These are phyloP conservation scores for Cucumis variabilis DNA, from an alignment of 331 rosid genomes.

Conservation along the genomic window DNA sequence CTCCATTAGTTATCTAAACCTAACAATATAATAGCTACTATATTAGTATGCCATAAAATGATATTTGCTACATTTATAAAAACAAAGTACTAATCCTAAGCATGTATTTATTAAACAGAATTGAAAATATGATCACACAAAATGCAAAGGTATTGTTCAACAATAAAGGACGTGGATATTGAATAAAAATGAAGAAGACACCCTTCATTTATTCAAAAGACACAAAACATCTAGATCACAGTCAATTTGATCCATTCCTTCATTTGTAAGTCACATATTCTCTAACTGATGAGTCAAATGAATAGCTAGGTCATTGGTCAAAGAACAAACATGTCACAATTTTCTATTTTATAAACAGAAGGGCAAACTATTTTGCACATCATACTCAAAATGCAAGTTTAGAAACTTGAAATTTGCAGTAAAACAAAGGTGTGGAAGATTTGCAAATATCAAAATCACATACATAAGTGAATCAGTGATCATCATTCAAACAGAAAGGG, in stretches of 20 bases:
- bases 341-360: background rate
- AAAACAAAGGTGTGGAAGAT: constrained; percentile 7
- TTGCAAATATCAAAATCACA: background rate
- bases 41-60: constrained; percentile 29
- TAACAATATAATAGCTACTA: constrained; percentile 44
- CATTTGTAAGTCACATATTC: background rate
- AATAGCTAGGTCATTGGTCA: background rate
- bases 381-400: background rate
- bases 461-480: background rate
- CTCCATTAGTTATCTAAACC: constrained; percentile 76
- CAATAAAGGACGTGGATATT: background rate
- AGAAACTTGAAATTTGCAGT: background rate
- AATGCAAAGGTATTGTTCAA: constrained; percentile 12
- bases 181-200: background rate
- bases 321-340: background rate
- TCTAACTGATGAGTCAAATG: background rate
- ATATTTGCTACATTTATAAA: background rate
- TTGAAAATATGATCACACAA: background rate
- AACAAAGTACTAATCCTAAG: background rate
- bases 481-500: constrained; percentile 5
- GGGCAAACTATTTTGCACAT: background rate
- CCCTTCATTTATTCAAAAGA: background rate
- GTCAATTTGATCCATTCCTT: background rate
- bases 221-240: background rate
- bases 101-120: background rate